Evolutionary conservation across 805 yeast genomes (phyloP).

Genomic region (Starmerella sp.): DNA sequence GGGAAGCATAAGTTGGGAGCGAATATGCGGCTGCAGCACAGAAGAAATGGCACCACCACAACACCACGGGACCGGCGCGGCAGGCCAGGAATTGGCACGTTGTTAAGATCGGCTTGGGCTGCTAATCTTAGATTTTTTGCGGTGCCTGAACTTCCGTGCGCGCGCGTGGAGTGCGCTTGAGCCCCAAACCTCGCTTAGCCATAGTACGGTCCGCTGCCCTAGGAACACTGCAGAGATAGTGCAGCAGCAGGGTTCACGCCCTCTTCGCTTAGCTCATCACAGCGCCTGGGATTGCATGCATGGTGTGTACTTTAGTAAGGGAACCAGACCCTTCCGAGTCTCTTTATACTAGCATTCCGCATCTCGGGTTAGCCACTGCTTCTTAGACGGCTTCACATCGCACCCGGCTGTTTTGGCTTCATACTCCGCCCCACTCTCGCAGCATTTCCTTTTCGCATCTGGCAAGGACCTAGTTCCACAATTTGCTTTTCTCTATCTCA

Average conservation of each 20-base stretch:
- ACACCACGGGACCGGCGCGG: no score
- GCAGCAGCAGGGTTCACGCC: background rate
- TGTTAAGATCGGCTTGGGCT: background rate
- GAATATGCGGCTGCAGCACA: no score
- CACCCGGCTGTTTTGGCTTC: background rate
- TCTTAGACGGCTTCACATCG: background rate
- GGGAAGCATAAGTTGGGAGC: background rate
- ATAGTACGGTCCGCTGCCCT: background rate
- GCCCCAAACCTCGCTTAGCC: conserved; percentile 4
- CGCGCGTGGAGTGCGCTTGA: background rate
- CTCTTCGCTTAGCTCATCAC: background rate
- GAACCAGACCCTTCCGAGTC: background rate
- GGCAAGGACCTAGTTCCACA: background rate
- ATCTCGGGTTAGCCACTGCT: background rate
- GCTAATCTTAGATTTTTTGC: background rate
- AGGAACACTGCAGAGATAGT: background rate
- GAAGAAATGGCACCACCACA: no score
- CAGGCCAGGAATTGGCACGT: no score
- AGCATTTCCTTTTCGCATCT: no score
- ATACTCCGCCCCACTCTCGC: no score
- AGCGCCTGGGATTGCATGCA: background rate
- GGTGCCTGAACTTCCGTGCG: background rate
- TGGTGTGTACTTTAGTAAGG: conserved; percentile 3
- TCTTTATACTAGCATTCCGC: background rate
- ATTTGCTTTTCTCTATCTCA: background rate